Conservation (phyloP, 495 filamentous ascomycete species). For the Jackrogersella minutella region DNA sequence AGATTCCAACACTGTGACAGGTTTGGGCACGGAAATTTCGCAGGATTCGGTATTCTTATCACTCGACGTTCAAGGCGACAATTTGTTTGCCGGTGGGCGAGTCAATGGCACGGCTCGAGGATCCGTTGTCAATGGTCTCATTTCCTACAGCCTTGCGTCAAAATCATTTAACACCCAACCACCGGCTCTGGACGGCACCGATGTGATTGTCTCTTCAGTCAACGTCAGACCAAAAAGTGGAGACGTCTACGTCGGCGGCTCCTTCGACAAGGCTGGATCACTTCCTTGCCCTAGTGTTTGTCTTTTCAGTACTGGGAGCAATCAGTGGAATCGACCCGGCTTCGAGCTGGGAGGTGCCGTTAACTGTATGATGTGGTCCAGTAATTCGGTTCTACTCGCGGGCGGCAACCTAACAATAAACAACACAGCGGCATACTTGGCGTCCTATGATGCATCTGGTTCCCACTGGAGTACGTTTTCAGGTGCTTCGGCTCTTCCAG, state of each 20-base stretch:
- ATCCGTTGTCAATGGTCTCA: constrained; percentile 72
- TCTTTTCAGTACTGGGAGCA: constrained; percentile 69
- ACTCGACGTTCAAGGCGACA: constrained; percentile 70
- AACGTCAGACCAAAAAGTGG: constrained; percentile 68
- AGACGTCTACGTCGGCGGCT: constrained; percentile 86
- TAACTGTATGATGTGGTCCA: constrained; percentile 76
- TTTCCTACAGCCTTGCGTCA: constrained; percentile 76
- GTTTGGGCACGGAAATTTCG: constrained; percentile 71
- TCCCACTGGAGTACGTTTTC: constrained; percentile 70
- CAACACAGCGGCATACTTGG: constrained; percentile 67
- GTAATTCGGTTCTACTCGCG: constrained; percentile 71
- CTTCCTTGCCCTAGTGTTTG: constrained; percentile 84
- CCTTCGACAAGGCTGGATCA: constrained; percentile 81
- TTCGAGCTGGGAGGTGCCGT: constrained; percentile 72
- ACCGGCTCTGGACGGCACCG: constrained; percentile 69
- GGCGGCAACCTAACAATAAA: constrained; percentile 77
- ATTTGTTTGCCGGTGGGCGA: constrained; percentile 82
- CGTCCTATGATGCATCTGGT: constrained; percentile 72
- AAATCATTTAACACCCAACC: constrained; percentile 72
- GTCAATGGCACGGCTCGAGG: constrained; percentile 74
- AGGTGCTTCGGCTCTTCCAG: constrained; percentile 74
- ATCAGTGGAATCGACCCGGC: constrained; percentile 82
- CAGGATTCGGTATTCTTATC: constrained; percentile 77
- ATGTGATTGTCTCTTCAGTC: constrained; percentile 79
- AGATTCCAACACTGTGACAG: constrained; percentile 69